Evolutionary conservation across 352 stramenopile species (phyloP).

Genomic region (Phytophthora podocarpi): DNA sequence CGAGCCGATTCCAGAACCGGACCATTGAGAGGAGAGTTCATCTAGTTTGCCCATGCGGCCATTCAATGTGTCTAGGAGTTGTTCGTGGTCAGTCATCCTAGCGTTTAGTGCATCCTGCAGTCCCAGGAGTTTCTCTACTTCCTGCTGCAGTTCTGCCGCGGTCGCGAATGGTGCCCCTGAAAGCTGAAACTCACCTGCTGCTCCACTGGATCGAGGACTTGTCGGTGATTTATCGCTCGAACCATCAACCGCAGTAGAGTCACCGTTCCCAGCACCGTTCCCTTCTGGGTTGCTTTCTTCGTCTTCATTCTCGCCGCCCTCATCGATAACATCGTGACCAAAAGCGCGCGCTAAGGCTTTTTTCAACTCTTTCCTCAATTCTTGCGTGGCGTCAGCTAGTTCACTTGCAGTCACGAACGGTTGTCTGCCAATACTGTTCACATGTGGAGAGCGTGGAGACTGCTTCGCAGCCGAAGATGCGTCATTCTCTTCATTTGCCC

Average conservation of each 20-base stretch:
- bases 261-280: neutral
- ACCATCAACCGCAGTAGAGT: too few species aligned
- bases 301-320: slow-evolving; percentile 18
- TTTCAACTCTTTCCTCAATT: slow-evolving; percentile 53
- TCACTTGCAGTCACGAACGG: slow-evolving; percentile 55
- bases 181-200: slow-evolving; percentile 16
- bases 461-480: neutral
- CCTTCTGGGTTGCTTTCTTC: neutral
- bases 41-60: slow-evolving; percentile 40
- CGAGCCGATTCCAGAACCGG: slow-evolving; percentile 3
- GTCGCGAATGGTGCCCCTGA: slow-evolving; percentile 46
- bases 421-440: slow-evolving; percentile 12
- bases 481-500: neutral
- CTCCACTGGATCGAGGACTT: neutral
- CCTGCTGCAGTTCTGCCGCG: slow-evolving; percentile 45
- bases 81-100: slow-evolving; percentile 43
- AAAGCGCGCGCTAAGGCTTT: slow-evolving; percentile 51
- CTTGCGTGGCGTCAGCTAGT: slow-evolving; percentile 46
- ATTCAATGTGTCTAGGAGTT: slow-evolving; percentile 42
- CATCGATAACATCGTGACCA: slow-evolving; percentile 36
- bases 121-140: slow-evolving; percentile 46
- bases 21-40: slow-evolving; percentile 17
- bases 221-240: neutral
- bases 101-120: slow-evolving; percentile 43
- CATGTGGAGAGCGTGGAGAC: slow-evolving; percentile 16